Evolutionary conservation across 148 eudicot genomes (phyloP).

Genomic region (Rhododendron ferrugineum): DNA sequence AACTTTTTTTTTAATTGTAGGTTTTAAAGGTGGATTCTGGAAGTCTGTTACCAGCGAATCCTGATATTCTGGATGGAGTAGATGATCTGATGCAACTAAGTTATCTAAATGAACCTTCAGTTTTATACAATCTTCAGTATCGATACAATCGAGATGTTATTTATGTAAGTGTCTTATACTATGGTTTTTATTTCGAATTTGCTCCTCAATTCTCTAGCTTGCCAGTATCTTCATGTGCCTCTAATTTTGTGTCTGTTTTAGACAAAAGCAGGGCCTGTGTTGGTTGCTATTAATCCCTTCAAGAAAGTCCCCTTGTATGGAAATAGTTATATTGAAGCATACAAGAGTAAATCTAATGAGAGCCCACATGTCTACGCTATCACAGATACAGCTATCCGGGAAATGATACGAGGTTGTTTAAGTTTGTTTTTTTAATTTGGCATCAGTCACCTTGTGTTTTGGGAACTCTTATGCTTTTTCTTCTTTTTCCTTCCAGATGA

Average conservation of each 20-base stretch:
- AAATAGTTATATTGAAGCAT: conserved; percentile 68
- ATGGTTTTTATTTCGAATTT: neutral
- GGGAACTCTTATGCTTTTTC: conserved; percentile 6
- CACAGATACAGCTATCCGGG: conserved; percentile 80
- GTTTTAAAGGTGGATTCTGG: conserved; percentile 66
- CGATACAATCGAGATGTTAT: conserved; percentile 75
- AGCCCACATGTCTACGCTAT: conserved; percentile 98
- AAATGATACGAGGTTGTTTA: conserved; percentile 79
- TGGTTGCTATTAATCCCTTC: conserved; percentile 92
- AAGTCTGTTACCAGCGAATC: conserved; percentile 74
- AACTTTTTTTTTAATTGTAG: conserved; percentile 26
- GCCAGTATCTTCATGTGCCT: conserved; percentile 2
- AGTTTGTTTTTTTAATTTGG: conserved; percentile 1
- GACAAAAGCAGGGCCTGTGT: conserved; percentile 97
- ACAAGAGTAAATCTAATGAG: conserved; percentile 49
- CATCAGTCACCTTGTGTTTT: conserved; percentile 10
- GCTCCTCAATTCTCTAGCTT: conserved; percentile 5
- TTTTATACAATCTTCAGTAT: conserved; percentile 80
- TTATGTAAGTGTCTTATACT: conserved; percentile 51
- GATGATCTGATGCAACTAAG: conserved; percentile 98
- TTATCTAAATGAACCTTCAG: conserved; percentile 87
- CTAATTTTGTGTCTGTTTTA: conserved; percentile 22
- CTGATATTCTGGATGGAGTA: conserved; percentile 91
- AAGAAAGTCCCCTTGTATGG: conserved; percentile 78
- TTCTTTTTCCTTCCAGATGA: conserved; percentile 59